A percentile compares a stretch with the other conserved stretches of the same genome.
These are phyloP conservation scores for Calophaca sinica DNA, from an alignment of 306 rosid genomes.

Conservation along the genomic window DNA sequence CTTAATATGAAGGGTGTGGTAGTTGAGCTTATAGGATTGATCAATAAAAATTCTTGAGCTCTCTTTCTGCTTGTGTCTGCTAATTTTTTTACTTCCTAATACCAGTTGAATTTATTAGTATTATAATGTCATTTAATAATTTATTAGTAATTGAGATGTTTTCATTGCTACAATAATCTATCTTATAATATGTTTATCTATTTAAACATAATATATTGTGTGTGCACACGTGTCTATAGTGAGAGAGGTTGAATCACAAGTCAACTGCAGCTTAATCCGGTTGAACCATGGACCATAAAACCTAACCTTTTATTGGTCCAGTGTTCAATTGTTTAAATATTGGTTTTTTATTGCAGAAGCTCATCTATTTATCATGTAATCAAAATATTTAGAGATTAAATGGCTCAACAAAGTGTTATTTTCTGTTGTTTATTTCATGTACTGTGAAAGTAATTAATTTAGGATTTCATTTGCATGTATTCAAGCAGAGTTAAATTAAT, in stretches of 20 bases:
- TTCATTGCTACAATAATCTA: no score
- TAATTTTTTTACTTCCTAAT: no score
- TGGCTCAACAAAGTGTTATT: constrained; percentile 4
- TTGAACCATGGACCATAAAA: background rate
- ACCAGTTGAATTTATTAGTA: no score
- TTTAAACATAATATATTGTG: no score
- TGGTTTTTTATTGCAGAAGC: constrained; percentile 5
- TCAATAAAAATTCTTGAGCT: no score
- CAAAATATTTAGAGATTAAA: background rate
- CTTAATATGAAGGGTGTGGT: no score
- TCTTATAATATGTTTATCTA: no score
- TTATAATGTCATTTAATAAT: no score
- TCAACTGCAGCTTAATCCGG: background rate
- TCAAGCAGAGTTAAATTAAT: constrained; percentile 5
- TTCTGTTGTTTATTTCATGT: constrained; percentile 27
- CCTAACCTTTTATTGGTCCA: background rate
- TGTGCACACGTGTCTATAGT: background rate
- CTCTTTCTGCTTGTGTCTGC: no score
- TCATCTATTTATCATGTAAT: background rate
- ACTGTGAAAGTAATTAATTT: background rate
- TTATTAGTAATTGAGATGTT: no score
- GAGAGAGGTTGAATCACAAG: background rate
- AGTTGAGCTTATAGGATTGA: no score
- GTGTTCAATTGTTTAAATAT: background rate
- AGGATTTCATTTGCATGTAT: constrained; percentile 22